Conservation (phyloP, 257 asterid genomes). For the Rhazya stricta region DNA sequence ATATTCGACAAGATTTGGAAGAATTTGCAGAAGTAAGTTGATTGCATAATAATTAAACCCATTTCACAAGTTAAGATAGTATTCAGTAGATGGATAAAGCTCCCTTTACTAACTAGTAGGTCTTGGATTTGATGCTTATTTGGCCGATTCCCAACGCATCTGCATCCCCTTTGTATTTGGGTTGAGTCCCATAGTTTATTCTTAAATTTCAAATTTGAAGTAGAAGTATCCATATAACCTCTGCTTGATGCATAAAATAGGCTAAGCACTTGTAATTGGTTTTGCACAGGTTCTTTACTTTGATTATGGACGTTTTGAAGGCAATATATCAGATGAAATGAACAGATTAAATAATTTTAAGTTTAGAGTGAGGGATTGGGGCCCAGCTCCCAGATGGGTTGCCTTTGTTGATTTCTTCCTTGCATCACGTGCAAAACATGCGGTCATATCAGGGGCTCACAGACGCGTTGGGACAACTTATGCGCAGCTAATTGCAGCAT, state of each 20-base stretch:
- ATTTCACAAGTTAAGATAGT: neutral
- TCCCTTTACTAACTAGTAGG: neutral
- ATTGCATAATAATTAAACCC: neutral
- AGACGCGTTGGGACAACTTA: constrained; percentile 93
- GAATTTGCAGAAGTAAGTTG: constrained; percentile 68
- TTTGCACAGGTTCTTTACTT: constrained; percentile 72
- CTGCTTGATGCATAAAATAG: neutral
- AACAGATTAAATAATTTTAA: constrained; percentile 28
- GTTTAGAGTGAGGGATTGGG: constrained; percentile 84
- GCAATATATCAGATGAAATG: constrained; percentile 45
- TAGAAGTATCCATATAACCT: neutral
- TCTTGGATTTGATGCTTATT: neutral
- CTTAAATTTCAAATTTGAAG: neutral
- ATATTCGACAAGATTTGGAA: constrained; percentile 46
- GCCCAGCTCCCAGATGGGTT: constrained; percentile 99
- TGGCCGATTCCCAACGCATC: neutral
- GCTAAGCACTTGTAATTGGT: constrained; percentile 12
- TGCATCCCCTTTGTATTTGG: neutral
- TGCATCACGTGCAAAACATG: constrained; percentile 79
- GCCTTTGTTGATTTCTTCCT: constrained; percentile 97
- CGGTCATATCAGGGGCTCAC: constrained; percentile 83
- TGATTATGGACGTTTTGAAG: constrained; percentile 52
- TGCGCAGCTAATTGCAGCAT: constrained; percentile 82
- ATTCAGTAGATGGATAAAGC: neutral
- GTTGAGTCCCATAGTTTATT: too few species aligned